Base-by-base conservation (phyloP, 805 yeast species). In the Candida caryicola region DNA sequence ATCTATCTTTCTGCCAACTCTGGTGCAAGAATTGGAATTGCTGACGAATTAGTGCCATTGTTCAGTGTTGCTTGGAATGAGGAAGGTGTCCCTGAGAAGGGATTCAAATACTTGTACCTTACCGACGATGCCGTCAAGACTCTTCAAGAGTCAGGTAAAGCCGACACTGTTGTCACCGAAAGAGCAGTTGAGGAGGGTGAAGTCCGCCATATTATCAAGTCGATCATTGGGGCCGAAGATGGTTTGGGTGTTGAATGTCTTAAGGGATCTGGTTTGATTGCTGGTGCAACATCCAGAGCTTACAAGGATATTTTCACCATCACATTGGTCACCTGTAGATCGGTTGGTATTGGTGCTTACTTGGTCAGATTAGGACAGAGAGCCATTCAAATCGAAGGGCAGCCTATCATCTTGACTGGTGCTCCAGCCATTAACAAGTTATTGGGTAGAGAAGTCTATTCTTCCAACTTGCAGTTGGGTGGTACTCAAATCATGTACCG, bases 331-430 rank as follows among this genome's bases (percentile, higher is more conserved):
- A 93, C 99, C n/a, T 90, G 98, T 73, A 83, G 99, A 76, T 90
- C 98, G 36, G 99, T 93, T 56, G 99, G 99, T 82, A 93, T 93
- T 64, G 99, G 99, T 74, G 99, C 99, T 32, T 93, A 93, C 62
- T 76, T 93, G 61, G 99, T 93, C 29, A 85, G 99, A 69, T 77
- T 93, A 51, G 99, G 99, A 57, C 98, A 93, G 76, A 85, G 99
- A 75, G 95, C 98, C 30, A 90, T 93, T 55, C 99, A 93, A 72
- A 85, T 93, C 54, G 97, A 93, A 65, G 99, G 99, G 30, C 98
- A 93, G 69, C 99, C 99, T 39, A 88, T 93, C 54, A 91, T 93
- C 52, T 81, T 93, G 59, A 93, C 99, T 40, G 99, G 99, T 77
- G 99, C 99, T 41, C 97, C 96, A 36, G 97, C 99, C 41, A 88